Conservation (phyloP, 257 asterid species). For the Ophiorrhiza pumila region DNA sequence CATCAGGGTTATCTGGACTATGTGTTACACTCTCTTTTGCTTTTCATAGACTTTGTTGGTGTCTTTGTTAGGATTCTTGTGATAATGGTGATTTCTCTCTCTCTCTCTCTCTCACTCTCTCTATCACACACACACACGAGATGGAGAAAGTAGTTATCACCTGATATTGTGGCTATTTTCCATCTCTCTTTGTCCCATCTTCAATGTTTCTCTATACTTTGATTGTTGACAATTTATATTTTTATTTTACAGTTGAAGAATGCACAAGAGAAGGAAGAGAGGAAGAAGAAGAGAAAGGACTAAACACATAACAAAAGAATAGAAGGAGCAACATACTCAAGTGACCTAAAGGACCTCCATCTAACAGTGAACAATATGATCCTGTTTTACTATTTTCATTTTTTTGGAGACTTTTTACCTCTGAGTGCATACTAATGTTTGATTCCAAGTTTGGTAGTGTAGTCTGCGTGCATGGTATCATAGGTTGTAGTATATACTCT, state of each 20-base stretch:
- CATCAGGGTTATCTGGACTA: constrained; percentile 85
- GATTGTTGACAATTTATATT: background rate
- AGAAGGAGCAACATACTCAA: too few species aligned
- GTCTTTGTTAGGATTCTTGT: constrained; percentile 80
- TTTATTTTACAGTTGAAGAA: constrained; percentile 65
- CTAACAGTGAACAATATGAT: background rate
- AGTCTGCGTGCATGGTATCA: too few species aligned
- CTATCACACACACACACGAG: background rate
- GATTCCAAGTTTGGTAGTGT: background rate
- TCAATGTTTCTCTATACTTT: background rate
- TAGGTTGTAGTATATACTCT: background rate
- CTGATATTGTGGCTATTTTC: background rate
- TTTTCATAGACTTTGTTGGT: constrained; percentile 77
- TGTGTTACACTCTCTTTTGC: constrained; percentile 71
- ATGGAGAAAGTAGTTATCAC: background rate
- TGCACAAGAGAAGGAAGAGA: constrained; percentile 78
- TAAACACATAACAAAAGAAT: background rate
- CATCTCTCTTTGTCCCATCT: background rate
- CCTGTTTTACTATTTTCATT: background rate
- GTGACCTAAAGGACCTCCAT: background rate
- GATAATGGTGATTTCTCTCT: constrained; percentile 59
- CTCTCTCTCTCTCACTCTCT: background rate
- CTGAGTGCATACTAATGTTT: background rate
- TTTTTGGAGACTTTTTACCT: background rate
- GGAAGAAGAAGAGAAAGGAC: constrained; percentile 70